Percentiles rank a stretch among this genome's conserved stretches.
Conservation (phyloP, 805 yeast species). For the Wickerhamiella siamensis region DNA sequence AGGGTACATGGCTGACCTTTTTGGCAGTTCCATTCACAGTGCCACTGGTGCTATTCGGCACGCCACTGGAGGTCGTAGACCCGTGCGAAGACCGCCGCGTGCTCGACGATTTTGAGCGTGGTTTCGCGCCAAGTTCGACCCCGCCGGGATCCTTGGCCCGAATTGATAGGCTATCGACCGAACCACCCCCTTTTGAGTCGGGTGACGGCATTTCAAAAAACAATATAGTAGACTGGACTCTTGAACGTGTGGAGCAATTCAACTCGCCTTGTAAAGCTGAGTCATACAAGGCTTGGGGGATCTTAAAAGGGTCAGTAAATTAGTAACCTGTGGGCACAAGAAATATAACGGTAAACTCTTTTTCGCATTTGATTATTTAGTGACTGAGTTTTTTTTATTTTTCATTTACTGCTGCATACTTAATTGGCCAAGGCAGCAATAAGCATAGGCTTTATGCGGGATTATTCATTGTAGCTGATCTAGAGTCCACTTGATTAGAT, state of each 20-base stretch:
- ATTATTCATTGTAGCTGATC: too few relatives aligned
- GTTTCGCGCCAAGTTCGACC: not conserved
- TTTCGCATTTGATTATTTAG: too few relatives aligned
- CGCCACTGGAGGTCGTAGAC: not conserved
- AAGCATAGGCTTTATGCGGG: too few relatives aligned
- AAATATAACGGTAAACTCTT: too few relatives aligned
- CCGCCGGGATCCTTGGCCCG: not conserved
- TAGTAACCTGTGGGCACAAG: too few relatives aligned
- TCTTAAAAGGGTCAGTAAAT: too few relatives aligned
- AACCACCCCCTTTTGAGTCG: not conserved
- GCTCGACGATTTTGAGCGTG: not conserved
- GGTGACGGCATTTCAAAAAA: slow-evolving; percentile 1
- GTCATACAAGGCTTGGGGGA: too few relatives aligned
- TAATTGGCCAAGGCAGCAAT: too few relatives aligned
- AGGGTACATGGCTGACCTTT: slow-evolving; percentile 87
- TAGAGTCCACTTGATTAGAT: too few relatives aligned
- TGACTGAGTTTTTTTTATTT: too few relatives aligned
- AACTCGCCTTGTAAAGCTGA: not conserved
- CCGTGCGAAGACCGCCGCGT: not conserved
- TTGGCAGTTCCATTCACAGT: slow-evolving; percentile 13
- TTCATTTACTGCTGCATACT: too few relatives aligned
- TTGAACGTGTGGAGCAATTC: not conserved
- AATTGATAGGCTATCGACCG: not conserved
- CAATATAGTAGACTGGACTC: not conserved
- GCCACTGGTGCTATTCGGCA: not conserved